Evolutionary conservation across 768 basidiomycete species (phyloP), one percentile per base, ranked within the genome.

Genomic region (Royoungia palumana): DNA sequence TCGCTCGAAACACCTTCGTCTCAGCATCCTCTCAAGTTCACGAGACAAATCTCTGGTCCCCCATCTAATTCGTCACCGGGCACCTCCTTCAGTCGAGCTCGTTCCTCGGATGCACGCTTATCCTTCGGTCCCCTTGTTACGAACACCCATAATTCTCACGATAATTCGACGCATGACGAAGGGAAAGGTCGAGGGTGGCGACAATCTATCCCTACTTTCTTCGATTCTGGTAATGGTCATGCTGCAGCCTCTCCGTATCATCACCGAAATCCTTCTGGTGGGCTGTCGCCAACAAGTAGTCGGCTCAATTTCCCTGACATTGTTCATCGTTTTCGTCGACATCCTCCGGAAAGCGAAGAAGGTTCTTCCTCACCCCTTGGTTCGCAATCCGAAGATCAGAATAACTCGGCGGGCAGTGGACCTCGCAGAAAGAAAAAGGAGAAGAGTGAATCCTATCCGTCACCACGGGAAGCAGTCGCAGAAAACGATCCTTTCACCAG

Each of bases 71-170:
- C 69, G 37, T 67, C 72, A 7, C 67, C 72, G 13, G 69, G 70
- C 12, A 72, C 72, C 35, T 72, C 76, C 16, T 56, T 72, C 22
- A 60, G 66, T 27, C 69, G 68, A 51, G 65, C 66, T 35, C 68
- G 66, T 40, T 75, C 74, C 4, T 62, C 63, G 35, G 81, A 84
- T 42, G 79, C 72, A 10, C 72, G 66, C 27, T 53, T 82, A 25
- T 80, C 82, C 1, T 85, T 85, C 52, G 80, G 85, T 49, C 84
- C 83, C 16, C 55, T 69, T 17, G 64, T 76, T 10, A 75, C 79
- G 49, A 70, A 73, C 6, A 70, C 74, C 10, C 70, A 71, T n/a
- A 69, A 68, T 44, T 81, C 80, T 19, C 48, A 75, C 17, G 75
- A 79, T 13, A 71, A 73, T 20, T 74, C 75, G 36, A 67, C 64